Percentiles rank a stretch among this genome's conserved stretches.
Conservation (phyloP, 768 basidiomycete genomes). For the Mycena amicta region DNA sequence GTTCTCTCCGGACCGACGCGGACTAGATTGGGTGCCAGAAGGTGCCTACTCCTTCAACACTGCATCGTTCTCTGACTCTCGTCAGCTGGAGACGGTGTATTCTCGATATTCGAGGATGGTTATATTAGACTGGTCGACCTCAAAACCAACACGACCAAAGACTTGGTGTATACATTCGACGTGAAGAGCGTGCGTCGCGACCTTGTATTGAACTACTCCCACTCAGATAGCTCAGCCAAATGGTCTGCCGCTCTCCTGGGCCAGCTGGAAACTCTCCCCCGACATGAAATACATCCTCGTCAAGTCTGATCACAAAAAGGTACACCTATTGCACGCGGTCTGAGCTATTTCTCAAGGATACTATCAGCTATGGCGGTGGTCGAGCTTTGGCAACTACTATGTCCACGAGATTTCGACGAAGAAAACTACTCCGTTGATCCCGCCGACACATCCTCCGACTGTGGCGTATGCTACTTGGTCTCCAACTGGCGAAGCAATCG, state of each 20-base stretch:
- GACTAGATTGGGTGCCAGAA: slow-evolving; percentile 88
- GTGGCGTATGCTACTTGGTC: slow-evolving; percentile 88
- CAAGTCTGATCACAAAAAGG: slow-evolving; percentile 75
- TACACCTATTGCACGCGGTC: no score
- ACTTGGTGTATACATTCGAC: slow-evolving; percentile 59
- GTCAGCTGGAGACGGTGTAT: slow-evolving; percentile 93
- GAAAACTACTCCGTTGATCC: slow-evolving; percentile 68
- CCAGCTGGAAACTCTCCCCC: slow-evolving; percentile 80
- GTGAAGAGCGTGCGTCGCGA: slow-evolving; percentile 60
- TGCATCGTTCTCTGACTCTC: not conserved
- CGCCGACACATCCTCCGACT: slow-evolving; percentile 67
- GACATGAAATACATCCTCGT: slow-evolving; percentile 91
- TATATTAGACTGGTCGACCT: slow-evolving; percentile 82
- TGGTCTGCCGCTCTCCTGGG: slow-evolving; percentile 52
- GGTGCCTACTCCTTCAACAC: slow-evolving; percentile 49
- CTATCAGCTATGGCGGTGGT: slow-evolving; percentile 89
- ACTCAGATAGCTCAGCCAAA: slow-evolving; percentile 45
- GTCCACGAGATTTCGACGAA: slow-evolving; percentile 78
- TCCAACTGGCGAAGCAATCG: slow-evolving; percentile 80
- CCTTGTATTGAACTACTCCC: slow-evolving; percentile 3
- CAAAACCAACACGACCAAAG: slow-evolving; percentile 67
- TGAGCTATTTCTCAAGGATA: no score
- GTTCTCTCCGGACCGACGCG: slow-evolving; percentile 51
- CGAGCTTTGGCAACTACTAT: slow-evolving; percentile 89
- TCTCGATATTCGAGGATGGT: slow-evolving; percentile 61